phyloP scores from a whole-genome alignment of 2,329 filamentous ascomycete species.

The Hawksworthiomyces lignivorus region DNA sequence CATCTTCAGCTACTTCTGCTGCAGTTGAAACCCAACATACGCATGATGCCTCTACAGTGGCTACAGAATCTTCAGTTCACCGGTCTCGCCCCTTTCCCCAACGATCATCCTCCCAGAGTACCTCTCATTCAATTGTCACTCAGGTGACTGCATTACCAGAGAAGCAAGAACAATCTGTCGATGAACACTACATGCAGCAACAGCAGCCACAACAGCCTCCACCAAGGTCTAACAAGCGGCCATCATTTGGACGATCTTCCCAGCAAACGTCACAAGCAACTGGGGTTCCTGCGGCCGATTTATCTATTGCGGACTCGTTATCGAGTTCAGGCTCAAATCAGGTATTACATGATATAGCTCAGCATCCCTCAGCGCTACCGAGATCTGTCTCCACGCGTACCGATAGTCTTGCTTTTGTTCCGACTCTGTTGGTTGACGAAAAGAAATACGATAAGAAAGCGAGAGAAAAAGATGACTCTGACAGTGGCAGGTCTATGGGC shows the following conservation, averaged over 20 bases:
- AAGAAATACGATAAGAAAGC: slow-evolving; percentile 67
- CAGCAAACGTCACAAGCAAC: slow-evolving; percentile 12
- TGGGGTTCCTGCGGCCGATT: not conserved
- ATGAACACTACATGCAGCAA: not conserved
- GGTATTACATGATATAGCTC: slow-evolving; percentile 57
- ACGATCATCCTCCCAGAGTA: slow-evolving; percentile 46
- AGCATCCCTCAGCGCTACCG: slow-evolving; percentile 59
- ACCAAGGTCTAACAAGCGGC: slow-evolving; percentile 24
- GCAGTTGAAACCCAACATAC: not conserved
- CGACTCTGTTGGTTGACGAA: slow-evolving; percentile 62
- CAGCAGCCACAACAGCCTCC: slow-evolving; percentile 19
- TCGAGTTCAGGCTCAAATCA: slow-evolving; percentile 25
- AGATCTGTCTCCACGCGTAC: slow-evolving; percentile 61
- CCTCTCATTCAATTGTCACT: slow-evolving; percentile 35
- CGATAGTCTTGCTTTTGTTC: slow-evolving; percentile 72
- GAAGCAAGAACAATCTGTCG: slow-evolving; percentile 19
- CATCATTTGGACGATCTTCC: slow-evolving; percentile 9
- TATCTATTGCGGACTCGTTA: too few species aligned
- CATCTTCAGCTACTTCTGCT: not conserved
- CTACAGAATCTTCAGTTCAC: slow-evolving; percentile 8
- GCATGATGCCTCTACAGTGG: not conserved
- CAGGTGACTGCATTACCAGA: slow-evolving; percentile 2
- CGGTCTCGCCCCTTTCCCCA: slow-evolving; percentile 37
- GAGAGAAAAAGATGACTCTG: slow-evolving; percentile 59
- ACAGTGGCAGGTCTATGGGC: slow-evolving; percentile 65